Base-by-base conservation (phyloP, 1,284 basidiomycete genomes). In the Pseudozyma pruni region DNA sequence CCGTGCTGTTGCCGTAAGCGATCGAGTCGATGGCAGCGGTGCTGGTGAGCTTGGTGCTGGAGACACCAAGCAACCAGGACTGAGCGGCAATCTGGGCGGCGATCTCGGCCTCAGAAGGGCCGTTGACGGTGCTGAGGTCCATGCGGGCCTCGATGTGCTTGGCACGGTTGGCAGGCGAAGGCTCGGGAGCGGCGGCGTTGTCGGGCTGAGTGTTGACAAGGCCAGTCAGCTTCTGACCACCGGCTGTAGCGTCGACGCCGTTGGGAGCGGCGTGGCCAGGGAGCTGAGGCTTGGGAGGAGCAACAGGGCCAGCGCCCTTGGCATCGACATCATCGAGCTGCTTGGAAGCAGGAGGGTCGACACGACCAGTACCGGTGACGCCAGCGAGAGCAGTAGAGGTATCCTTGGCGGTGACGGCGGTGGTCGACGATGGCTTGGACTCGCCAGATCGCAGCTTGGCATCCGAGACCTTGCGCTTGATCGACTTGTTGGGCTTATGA, bases 21-120 rank as follows among this genome's bases (percentile, higher is more conserved):
- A 77, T 63, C 50, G 73, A 56, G 51, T 82, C 80, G 58, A 82
- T 76, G 37, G 61, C 68, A 31, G 62, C 72, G 27, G 71, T 72
- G 42, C 73, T 69, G 34, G 78, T 79, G 38, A 68, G 39, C 31
- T 47, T 61, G 53, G 57, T 38, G 48, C 61, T 58, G 33, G 68
- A 54, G 32, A 75, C 45, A 25, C 75, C 75, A 27, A 71, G 54
- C 50, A 79, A 54, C 75, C 77, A 79, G 17, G 75, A 73, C 41
- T 60, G 61, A 29, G 70, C 62, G 5, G 73, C 46, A 33, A 47
- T 33, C 35, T 50, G 46, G 54, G 72, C 67, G n/a, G 67, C 63
- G n/a, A 71, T 23, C 41, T 73, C 57, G 17, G 72, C 67, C 22
- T 60, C 71, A 6, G 64, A 44, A 32, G 69, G 64, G 16, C 56